Conservation (phyloP, 2,329 filamentous ascomycete species). For the Hyphodiscus sp. region DNA sequence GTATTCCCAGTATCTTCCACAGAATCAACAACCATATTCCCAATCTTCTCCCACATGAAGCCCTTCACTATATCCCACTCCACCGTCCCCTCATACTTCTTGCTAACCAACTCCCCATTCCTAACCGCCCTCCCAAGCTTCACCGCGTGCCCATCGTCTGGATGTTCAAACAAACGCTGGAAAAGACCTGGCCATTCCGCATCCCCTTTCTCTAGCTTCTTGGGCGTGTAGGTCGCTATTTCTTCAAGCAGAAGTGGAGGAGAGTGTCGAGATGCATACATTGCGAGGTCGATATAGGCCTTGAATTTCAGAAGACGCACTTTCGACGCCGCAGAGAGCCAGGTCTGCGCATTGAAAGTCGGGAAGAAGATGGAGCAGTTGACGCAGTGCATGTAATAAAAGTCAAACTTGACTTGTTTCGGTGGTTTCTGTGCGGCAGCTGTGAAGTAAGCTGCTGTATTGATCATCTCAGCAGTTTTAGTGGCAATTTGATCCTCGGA, state of each 20-base stretch:
- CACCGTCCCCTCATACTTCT: conserved; percentile 36
- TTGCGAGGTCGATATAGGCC: conserved; percentile 63
- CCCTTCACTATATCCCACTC: conserved; percentile 47
- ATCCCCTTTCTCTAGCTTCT: conserved; percentile 19
- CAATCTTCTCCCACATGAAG: conserved; percentile 52
- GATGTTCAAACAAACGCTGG: conserved; percentile 38
- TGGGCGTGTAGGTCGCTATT: conserved; percentile 54
- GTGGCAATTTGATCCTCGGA: conserved; percentile 41
- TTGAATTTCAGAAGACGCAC: conserved; percentile 75
- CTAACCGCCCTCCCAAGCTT: conserved; percentile 69
- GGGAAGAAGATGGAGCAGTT: conserved; percentile 70
- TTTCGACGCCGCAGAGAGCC: conserved; percentile 55
- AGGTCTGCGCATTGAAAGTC: conserved; percentile 53
- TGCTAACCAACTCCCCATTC: conserved; percentile 50
- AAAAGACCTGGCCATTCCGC: conserved; percentile 35
- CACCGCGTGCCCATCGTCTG: conserved; percentile 75
- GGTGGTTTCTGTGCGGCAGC: conserved; percentile 51
- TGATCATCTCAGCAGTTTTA: conserved; percentile 63
- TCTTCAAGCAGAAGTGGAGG: conserved; percentile 54
- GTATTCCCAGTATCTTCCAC: conserved; percentile 43
- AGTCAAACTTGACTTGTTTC: conserved; percentile 71
- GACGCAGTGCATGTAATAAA: conserved; percentile 74
- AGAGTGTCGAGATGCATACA: conserved; percentile 64
- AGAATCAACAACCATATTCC: conserved; percentile 55
- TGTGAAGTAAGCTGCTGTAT: conserved; percentile 47